These are phyloP conservation scores for Chrysanthemum seticuspe DNA, from an alignment of 129 eudicot species.

Conservation along the genomic window DNA sequence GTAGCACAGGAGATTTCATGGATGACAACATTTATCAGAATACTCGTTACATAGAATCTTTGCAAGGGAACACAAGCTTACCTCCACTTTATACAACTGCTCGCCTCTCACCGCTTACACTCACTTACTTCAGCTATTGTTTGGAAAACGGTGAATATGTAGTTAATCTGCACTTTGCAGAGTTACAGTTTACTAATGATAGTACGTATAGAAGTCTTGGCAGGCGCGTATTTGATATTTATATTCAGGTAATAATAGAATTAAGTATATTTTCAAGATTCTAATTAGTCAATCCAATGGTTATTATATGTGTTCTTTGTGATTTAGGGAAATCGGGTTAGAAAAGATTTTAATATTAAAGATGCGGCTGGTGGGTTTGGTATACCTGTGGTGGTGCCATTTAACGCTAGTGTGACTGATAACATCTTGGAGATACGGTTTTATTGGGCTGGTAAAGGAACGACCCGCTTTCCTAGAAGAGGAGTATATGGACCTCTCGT, in stretches of 20 bases:
- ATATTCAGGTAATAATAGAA: constrained; percentile 64
- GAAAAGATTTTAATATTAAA: constrained; percentile 62
- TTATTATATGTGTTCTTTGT: neutral
- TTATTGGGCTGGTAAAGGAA: constrained; percentile 89
- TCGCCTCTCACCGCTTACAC: constrained; percentile 76
- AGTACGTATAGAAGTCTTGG: constrained; percentile 64
- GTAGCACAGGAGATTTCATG: constrained; percentile 94
- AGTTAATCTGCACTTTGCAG: constrained; percentile 78
- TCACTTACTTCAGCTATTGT: constrained; percentile 78
- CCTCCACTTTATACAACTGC: constrained; percentile 62
- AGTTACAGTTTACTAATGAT: constrained; percentile 61
- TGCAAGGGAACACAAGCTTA: constrained; percentile 42
- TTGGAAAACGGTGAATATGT: constrained; percentile 79
- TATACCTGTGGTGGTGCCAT: constrained; percentile 41
- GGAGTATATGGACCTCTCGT: constrained; percentile 91
- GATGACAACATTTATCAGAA: constrained; percentile 63
- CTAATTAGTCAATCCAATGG: constrained; percentile 6
- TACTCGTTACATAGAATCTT: constrained; percentile 37
- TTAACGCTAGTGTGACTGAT: constrained; percentile 50
- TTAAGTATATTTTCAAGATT: constrained; percentile 8
- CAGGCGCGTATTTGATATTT: constrained; percentile 72
- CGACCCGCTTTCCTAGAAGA: constrained; percentile 71
- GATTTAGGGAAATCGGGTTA: constrained; percentile 53
- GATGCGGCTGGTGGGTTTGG: constrained; percentile 58
- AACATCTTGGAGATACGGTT: constrained; percentile 74